Base-by-base conservation (phyloP, 768 basidiomycete genomes). In the Pisolithus microcarpus region DNA sequence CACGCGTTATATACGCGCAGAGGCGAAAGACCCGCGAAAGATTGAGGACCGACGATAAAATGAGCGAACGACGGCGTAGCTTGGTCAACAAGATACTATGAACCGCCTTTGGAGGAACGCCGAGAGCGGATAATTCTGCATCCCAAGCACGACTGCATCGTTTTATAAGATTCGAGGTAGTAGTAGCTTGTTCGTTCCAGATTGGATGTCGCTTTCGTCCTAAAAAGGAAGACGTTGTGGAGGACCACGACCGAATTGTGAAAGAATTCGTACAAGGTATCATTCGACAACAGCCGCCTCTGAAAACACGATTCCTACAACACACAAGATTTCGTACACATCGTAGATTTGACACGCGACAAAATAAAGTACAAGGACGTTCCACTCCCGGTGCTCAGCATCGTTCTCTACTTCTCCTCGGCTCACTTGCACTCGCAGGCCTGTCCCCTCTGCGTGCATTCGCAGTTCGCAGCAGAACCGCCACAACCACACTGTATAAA, bases 401-500 rank as follows among this genome's bases (percentile, higher is more conserved):
- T 16, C 26, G 18, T 13, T n/a, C 5, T 15, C 10, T n/a, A 16
- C 43, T 30, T 31, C n/a, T 26, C 43, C 43, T 9, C 24, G 4
- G 15, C 26, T 45, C 43, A 55, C 38, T 37, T 56, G 23, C 62
- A 64, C 3, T 37, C 39, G 44, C 63, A 64, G 3, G 18, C 52
- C 23, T 43, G 24, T 30, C 51, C 52, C 34, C 51, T 39, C n/a
- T 37, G 34, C 9, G 61, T 53, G 30, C 64, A 65, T 19, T 1
- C 24, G 42, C 62, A 65, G 18, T 50, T 48, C 0, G 45, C 39
- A 1, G 58, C 58, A 4, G 55, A 51, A 5, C 61, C 62, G n/a
- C 49, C 40, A 18, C 62, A 65, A 2, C 52, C 56, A 36, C 62
- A 64, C 62, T 64, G 43, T 2, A 24, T 10, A 4, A 30, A 18